Conservation (phyloP, 352 stramenopile genomes). For the Pythium sukuiense region DNA sequence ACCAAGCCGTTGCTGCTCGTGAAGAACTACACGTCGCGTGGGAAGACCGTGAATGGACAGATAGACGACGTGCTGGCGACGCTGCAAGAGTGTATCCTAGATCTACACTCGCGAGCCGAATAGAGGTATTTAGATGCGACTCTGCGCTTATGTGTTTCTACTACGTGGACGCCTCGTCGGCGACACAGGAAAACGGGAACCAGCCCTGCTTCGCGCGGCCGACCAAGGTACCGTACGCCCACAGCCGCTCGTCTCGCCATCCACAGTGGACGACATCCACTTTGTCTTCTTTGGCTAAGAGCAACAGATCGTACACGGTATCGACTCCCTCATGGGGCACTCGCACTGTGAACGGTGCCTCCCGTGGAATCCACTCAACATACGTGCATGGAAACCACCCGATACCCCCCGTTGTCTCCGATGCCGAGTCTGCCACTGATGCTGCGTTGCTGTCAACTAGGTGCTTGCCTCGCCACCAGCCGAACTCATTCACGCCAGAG, state of each 20-base stretch:
- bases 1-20: conserved; percentile 50
- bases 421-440: too few relatives aligned
- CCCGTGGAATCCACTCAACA: conserved; percentile 34
- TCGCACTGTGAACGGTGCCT: conserved; percentile 8
- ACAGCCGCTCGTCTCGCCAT: conserved; percentile 29
- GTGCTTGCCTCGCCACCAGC: conserved; percentile 42
- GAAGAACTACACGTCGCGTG: conserved; percentile 62
- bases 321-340: neutral
- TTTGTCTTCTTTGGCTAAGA: conserved; percentile 13
- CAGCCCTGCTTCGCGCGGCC: conserved; percentile 13
- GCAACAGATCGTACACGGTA: neutral
- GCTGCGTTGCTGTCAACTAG: neutral
- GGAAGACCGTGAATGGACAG: conserved; percentile 40
- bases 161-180: conserved; percentile 3
- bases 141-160: neutral
- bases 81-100: conserved; percentile 32
- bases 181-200: conserved; percentile 33
- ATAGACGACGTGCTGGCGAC: conserved; percentile 48
- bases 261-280: conserved; percentile 27
- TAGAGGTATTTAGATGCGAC: conserved; percentile 24
- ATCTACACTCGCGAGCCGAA: conserved; percentile 15
- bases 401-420: neutral
- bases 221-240: conserved; percentile 17
- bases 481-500: conserved; percentile 38
- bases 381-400: conserved; percentile 62